Evolutionary conservation across 306 rosid genomes (phyloP).

Genomic region (Castanospermum australe): DNA sequence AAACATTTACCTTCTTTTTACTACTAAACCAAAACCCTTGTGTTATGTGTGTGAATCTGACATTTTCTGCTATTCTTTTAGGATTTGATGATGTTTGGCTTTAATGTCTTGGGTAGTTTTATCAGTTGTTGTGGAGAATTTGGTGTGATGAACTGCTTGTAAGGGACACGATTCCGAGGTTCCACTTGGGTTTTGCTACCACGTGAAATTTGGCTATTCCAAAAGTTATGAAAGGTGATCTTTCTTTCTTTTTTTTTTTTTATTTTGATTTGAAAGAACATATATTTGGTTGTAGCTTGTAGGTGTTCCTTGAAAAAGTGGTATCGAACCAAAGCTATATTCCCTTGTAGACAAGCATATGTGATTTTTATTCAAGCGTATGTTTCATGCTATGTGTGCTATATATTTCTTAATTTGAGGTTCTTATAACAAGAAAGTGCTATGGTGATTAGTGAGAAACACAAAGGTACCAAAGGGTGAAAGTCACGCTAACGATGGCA

Average conservation of each 20-base stretch:
- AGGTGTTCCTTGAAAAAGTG: background rate
- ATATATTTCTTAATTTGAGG: background rate
- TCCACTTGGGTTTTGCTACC: background rate
- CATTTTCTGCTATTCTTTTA: background rate
- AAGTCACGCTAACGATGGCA: background rate
- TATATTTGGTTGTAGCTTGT: background rate
- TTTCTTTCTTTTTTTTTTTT: background rate
- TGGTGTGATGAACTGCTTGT: background rate
- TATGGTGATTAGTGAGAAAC: background rate
- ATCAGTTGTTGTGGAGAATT: background rate
- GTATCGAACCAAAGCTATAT: background rate
- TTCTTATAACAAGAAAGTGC: background rate
- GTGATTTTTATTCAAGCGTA: background rate
- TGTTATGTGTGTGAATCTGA: no score
- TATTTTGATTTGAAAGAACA: background rate
- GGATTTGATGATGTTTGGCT: background rate
- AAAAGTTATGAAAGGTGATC: background rate
- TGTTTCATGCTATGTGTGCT: background rate
- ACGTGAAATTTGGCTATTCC: background rate
- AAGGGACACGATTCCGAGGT: background rate
- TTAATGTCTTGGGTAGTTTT: background rate
- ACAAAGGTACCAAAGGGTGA: background rate
- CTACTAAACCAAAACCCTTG: no score
- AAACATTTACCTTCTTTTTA: no score
- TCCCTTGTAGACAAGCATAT: conserved; percentile 14